Evolutionary conservation across 2,329 filamentous ascomycete genomes (phyloP).

Genomic region (Triangularia verruculosa): DNA sequence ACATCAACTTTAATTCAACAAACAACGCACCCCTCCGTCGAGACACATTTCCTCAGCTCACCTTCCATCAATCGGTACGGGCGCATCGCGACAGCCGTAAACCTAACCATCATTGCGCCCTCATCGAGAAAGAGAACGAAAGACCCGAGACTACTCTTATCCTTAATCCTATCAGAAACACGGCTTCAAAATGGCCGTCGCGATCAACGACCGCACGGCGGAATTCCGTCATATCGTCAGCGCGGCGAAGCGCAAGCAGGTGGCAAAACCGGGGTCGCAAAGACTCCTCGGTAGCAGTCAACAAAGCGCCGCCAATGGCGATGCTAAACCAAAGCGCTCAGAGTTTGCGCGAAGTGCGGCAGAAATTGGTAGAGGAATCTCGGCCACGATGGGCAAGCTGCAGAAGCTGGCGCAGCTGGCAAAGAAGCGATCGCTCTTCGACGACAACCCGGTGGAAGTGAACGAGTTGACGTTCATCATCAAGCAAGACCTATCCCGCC

Average conservation of each 20-base stretch:
- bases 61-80: neutral
- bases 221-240: constrained; percentile 92
- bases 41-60: neutral
- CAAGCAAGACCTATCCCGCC: constrained; percentile 85
- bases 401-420: constrained; percentile 92
- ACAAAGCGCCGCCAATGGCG: constrained; percentile 53
- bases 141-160: neutral
- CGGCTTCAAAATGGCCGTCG: constrained; percentile 55
- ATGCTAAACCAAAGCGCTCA: constrained; percentile 61
- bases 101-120: neutral
- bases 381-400: constrained; percentile 88
- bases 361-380: constrained; percentile 88
- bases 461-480: constrained; percentile 95
- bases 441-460: constrained; percentile 94
- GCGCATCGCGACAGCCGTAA: neutral
- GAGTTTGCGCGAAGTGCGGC: constrained; percentile 92
- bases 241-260: constrained; percentile 78
- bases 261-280: constrained; percentile 74
- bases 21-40: neutral
- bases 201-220: constrained; percentile 92
- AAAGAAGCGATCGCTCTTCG: constrained; percentile 94
- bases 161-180: neutral
- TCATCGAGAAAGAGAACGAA: neutral
- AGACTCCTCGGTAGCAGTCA: constrained; percentile 74
- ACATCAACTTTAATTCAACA: neutral